Conservation (phyloP, 805 yeast species). For the Lachancea kluyveri region DNA sequence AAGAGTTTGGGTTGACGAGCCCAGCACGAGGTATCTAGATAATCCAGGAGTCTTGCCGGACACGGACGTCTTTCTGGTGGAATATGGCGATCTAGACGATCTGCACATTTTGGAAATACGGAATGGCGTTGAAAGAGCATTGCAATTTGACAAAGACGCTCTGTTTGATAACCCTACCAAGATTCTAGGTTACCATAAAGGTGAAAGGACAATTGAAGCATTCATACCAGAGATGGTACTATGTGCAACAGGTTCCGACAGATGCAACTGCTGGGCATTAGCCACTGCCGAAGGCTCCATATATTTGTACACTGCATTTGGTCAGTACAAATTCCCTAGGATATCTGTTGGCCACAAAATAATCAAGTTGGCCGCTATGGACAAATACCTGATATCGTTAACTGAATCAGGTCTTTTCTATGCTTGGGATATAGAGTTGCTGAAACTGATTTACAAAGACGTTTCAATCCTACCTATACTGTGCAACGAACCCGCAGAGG, state of each 20-base stretch:
- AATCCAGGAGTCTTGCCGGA: slow-evolving; percentile 24
- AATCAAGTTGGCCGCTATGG: slow-evolving; percentile 35
- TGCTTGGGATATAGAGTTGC: slow-evolving; percentile 22
- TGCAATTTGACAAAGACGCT: slow-evolving; percentile 31
- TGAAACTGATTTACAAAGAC: slow-evolving; percentile 17
- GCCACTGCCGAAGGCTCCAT: slow-evolving; percentile 37
- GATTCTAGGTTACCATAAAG: slow-evolving; percentile 32
- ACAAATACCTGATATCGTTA: slow-evolving; percentile 44
- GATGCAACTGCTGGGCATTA: slow-evolving; percentile 41
- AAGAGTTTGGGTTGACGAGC: slow-evolving; percentile 27
- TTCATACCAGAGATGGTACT: slow-evolving; percentile 36
- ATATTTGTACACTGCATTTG: slow-evolving; percentile 28
- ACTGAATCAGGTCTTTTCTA: slow-evolving; percentile 55
- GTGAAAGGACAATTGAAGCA: slow-evolving; percentile 34
- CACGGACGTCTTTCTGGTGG: slow-evolving; percentile 27
- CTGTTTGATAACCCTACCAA: slow-evolving; percentile 34
- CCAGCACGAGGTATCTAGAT: slow-evolving; percentile 24
- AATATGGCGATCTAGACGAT: slow-evolving; percentile 28
- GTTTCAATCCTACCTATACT: slow-evolving; percentile 27
- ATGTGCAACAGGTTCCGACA: slow-evolving; percentile 39
- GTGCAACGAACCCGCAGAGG: slow-evolving; percentile 18
- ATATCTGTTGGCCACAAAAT: slow-evolving; percentile 44
- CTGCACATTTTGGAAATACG: slow-evolving; percentile 28
- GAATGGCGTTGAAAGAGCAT: slow-evolving; percentile 31
- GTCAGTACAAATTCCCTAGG: slow-evolving; percentile 32